Base-by-base conservation (phyloP, 805 yeast genomes). In the Myxozyma kluyveri region DNA sequence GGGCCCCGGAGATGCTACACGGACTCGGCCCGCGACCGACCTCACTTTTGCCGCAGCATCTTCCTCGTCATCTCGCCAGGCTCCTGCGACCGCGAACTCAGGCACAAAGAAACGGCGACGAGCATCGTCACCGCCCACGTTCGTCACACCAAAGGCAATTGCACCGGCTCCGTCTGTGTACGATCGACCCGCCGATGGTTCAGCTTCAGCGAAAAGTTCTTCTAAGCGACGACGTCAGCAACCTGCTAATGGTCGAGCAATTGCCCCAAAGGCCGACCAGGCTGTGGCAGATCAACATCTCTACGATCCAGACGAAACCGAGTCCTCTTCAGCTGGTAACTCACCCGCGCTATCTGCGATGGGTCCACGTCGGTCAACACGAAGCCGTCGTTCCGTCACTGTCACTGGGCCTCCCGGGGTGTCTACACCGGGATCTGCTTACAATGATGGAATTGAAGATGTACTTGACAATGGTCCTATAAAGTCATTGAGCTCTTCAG, bases 221-320 rank as follows among this genome's bases (percentile, higher is more conserved):
- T 36, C 42, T 5, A 27, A 42, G 14, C 47, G 42, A 7, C 41
- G 29, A 19, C 31, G 33, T 21, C 31, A 29, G n/a, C n/a, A 29
- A 14, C 12, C 33, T 29, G 14, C 33, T 14, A 29, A 29, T 14
- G 33, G 33, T 14, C 9, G 14, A 14, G 9, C 33, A 9, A 14
- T 14, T 29, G 12, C 12, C 33, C 33, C 33, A 9, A 14, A 14
- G 12, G 9, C 33, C 9, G 33, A 29, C 12, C 14, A 29, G 12
- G 14, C 33, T 29, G 12, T 14, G 33, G 14, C 14, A 9, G 33
- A 29, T 9, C 33, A 29, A 14, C 33, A 29, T 14, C 12, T 6
- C 3, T 22, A 12, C 44, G 54, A 52, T 22, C 54, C 57, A 14
- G 49, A 52, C 47, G 57, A 49, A 36, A 48, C 53, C 2, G 57